phyloP scores from a whole-genome alignment of 108 stramenopile genomes.

The Discostella stelligeroides region DNA sequence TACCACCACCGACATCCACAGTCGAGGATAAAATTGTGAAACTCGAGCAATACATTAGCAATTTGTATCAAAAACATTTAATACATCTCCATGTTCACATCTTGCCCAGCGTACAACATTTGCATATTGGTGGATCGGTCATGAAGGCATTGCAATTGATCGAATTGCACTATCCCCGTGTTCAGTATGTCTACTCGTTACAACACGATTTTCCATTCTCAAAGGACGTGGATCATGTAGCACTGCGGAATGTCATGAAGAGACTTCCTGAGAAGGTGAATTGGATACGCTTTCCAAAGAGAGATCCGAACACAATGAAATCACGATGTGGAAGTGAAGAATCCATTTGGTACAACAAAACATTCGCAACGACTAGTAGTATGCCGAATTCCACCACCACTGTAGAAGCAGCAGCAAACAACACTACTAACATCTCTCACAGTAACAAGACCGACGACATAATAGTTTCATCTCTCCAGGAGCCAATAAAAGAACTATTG shows the following conservation, averaged over 20 bases:
- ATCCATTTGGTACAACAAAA: not conserved
- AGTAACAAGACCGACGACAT: not conserved
- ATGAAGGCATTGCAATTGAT: constrained; percentile 29
- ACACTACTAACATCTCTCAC: not conserved
- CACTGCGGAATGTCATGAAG: constrained; percentile 20
- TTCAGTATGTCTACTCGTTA: constrained; percentile 29
- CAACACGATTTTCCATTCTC: constrained; percentile 40
- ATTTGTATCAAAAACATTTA: constrained; percentile 11
- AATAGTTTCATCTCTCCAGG: constrained; percentile 1
- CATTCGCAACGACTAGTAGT: not conserved
- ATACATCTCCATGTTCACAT: constrained; percentile 15
- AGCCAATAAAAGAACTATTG: not conserved
- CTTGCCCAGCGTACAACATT: constrained; percentile 19
- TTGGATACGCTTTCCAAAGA: constrained; percentile 16
- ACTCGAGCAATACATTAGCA: constrained; percentile 19
- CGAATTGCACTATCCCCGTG: constrained; percentile 8
- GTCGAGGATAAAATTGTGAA: not conserved
- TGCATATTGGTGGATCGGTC: constrained; percentile 36
- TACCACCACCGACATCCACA: not conserved
- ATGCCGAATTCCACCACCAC: too few species aligned
- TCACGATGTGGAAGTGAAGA: constrained; percentile 14
- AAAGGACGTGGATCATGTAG: constrained; percentile 19
- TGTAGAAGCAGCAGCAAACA: too few species aligned
- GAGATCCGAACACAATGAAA: not conserved
- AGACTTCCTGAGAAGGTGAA: constrained; percentile 17